Percentiles rank a stretch among this genome's conserved stretches.
These are phyloP conservation scores for Aegilops longissima DNA, from an alignment of 176 grass and related monocot genomes.

Conservation along the genomic window DNA sequence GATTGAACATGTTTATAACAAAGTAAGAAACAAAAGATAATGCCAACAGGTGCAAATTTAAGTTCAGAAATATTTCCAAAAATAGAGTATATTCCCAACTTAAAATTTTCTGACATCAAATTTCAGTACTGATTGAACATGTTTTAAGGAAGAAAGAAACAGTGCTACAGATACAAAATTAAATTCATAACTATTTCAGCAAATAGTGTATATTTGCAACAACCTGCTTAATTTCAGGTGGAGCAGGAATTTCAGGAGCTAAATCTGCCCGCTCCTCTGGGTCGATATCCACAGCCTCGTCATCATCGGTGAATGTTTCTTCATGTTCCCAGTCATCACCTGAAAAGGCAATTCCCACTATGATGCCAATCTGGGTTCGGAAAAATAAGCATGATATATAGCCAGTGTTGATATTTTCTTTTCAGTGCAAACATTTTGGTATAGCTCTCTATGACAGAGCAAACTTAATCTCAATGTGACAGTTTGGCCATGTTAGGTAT, in stretches of 20 bases:
- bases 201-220: not conserved
- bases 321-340: slow-evolving; percentile 99
- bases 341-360: slow-evolving; percentile 32
- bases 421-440: slow-evolving; percentile 8
- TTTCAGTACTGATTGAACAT: not conserved
- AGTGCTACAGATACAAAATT: not conserved
- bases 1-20: not conserved
- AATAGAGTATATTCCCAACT: not conserved
- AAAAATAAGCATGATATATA: slow-evolving; percentile 18
- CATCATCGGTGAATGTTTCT: slow-evolving; percentile 97
- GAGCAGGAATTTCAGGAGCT: slow-evolving; percentile 95
- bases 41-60: not conserved
- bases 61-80: not conserved
- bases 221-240: slow-evolving; percentile 99
- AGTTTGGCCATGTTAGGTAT: not conserved
- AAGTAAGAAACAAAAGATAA: not conserved
- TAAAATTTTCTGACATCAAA: not conserved
- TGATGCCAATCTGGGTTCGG: not conserved
- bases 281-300: slow-evolving; percentile 92
- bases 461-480: slow-evolving; percentile 9
- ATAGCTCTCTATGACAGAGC: slow-evolving; percentile 1
- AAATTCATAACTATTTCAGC: not conserved
- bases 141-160: not conserved
- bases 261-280: slow-evolving; percentile 93
- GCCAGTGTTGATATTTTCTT: slow-evolving; percentile 10